These are phyloP conservation scores for Saccharomyces hybrid DNA, from an alignment of 1,139 yeast genomes.

Conservation along the genomic window DNA sequence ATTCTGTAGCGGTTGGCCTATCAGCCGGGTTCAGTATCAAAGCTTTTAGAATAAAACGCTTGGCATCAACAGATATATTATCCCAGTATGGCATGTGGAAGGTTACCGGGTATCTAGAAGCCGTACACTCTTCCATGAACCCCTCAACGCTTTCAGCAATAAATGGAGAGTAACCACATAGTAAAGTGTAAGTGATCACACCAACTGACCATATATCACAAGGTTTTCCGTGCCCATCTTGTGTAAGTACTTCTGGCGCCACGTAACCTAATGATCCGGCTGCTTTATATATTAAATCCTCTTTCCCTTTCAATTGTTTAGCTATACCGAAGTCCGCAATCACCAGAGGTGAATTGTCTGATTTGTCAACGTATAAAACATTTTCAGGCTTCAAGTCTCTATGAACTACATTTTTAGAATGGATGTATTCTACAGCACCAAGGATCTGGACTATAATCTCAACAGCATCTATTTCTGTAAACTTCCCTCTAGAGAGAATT, in stretches of 20 bases:
- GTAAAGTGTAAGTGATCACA: slow-evolving; percentile 79
- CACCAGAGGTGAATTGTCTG: slow-evolving; percentile 58
- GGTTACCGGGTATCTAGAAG: slow-evolving; percentile 52
- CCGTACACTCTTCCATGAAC: slow-evolving; percentile 71
- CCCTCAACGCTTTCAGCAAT: slow-evolving; percentile 76
- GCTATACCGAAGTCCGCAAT: slow-evolving; percentile 94
- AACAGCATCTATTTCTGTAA: slow-evolving; percentile 81
- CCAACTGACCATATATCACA: slow-evolving; percentile 93
- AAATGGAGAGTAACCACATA: slow-evolving; percentile 92
- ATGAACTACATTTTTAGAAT: slow-evolving; percentile 69
- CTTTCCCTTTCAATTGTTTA: slow-evolving; percentile 48
- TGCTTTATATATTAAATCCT: slow-evolving; percentile 62
- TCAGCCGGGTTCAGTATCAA: slow-evolving; percentile 55
- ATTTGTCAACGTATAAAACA: slow-evolving; percentile 47
- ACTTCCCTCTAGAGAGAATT: slow-evolving; percentile 65
- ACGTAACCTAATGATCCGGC: slow-evolving; percentile 95
- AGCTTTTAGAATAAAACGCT: slow-evolving; percentile 59
- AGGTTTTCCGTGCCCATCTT: slow-evolving; percentile 42
- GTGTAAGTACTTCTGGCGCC: slow-evolving; percentile 74
- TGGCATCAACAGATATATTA: slow-evolving; percentile 66
- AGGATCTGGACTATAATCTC: slow-evolving; percentile 60
- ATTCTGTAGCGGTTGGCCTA: slow-evolving; percentile 60
- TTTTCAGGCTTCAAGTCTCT: slow-evolving; percentile 91
- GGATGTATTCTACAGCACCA: slow-evolving; percentile 69
- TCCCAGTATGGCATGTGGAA: slow-evolving; percentile 89